Evolutionary conservation across 1,139 yeast species (phyloP), one percentile per base, ranked within the genome.

Genomic region (Saccharomyces hybrid): DNA sequence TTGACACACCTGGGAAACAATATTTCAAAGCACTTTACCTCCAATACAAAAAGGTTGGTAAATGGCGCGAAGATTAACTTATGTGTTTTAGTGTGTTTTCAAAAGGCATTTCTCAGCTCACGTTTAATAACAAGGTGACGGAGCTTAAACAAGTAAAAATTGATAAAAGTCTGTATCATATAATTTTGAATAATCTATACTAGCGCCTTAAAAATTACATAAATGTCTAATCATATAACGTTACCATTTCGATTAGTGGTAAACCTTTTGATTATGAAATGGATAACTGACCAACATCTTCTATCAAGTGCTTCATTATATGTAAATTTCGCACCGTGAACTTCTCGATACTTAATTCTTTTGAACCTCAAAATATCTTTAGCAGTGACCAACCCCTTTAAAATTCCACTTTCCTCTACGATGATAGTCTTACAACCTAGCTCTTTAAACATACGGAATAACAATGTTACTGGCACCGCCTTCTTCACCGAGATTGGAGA

Each of bases 391-490:
- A 84, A 61, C 0, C 95, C 95, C 11, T 73, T 74, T 42, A 84
- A 66, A 1, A 59, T 49, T 1, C 86, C 87, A 49, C 74, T 70
- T 27, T 76, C 73, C 56, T 83, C 86, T 0, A 90, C 84, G 50
- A 87, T 74, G 1, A 93, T 78, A 46, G 83, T 78, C 46, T 89
- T 75, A 3, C 97, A 96, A 0, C 98, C 97, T 44, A 90, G 68
- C 60, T 86, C 84, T 56, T 82, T 79, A 69, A 93, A 93, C 19
- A 88, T 73, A 49, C 86, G 87, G 56, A 84, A 73, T 1, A 85
- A 79, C 46, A 80, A 78, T 59, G 86, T 88, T 44, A 90, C 73
- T 0, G 87, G 78, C 0, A 84, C 75, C 34, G 73, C 68, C 1
- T 81, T 70, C 52, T 78, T 75, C 0, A 88, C 82, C 0, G 82